Conservation (phyloP, 805 yeast species). For the Nakazawaea holstii region DNA sequence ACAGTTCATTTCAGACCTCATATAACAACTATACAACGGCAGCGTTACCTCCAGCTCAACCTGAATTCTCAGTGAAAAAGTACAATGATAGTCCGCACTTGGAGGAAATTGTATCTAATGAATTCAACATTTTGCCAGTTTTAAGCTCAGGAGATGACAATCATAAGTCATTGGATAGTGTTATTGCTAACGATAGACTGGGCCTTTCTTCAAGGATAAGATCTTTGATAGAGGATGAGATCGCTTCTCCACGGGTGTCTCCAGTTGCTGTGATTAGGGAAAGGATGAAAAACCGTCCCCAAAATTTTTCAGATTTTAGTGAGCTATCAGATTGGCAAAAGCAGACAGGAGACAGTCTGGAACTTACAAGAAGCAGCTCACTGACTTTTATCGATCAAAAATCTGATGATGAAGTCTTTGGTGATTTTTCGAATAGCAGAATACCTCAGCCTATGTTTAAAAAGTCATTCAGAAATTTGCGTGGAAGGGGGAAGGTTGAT, state of each 20-base stretch:
- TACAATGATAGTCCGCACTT: background rate
- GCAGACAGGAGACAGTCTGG: background rate
- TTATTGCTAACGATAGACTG: too few species aligned
- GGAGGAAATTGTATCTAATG: too few species aligned
- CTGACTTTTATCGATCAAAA: background rate
- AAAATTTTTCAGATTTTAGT: background rate
- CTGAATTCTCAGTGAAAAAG: background rate
- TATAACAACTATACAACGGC: background rate
- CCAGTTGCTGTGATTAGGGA: background rate
- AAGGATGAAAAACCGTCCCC: background rate
- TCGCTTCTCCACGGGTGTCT: background rate
- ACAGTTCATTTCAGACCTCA: background rate
- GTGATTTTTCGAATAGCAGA: background rate
- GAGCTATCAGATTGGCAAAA: background rate
- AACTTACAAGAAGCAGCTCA: constrained; percentile 3
- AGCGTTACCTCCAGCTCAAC: constrained; percentile 2
- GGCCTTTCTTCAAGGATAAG: background rate
- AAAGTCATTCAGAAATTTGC: background rate
- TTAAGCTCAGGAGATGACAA: too few species aligned
- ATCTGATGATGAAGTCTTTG: background rate
- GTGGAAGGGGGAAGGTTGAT: background rate
- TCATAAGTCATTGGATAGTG: too few species aligned
- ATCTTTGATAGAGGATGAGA: background rate
- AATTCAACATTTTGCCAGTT: too few species aligned
- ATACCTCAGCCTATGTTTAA: background rate